These are phyloP conservation scores for Calonectria pseudoreteaudii DNA, from an alignment of 2,329 filamentous ascomycete genomes.

Conservation along the genomic window DNA sequence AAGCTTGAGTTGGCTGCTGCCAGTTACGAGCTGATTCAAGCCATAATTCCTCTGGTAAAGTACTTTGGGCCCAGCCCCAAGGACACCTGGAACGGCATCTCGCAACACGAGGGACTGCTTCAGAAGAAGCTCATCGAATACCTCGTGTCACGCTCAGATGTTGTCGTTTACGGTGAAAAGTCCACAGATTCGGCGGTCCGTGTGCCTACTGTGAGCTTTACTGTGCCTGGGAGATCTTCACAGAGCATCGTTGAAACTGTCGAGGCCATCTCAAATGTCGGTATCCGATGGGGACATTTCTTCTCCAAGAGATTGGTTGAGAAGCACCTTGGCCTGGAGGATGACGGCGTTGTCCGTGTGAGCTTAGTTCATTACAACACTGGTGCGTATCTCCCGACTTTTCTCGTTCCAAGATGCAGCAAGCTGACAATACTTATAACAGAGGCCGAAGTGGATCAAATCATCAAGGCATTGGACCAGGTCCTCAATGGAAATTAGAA, in stretches of 20 bases:
- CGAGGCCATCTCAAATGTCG: slow-evolving; percentile 68
- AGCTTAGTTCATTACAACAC: slow-evolving; percentile 3
- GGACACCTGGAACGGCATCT: neutral
- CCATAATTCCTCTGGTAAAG: neutral
- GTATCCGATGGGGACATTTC: slow-evolving; percentile 76
- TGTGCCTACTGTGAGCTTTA: neutral
- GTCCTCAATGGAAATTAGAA: neutral
- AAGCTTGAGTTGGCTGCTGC: neutral
- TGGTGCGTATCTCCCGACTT: neutral
- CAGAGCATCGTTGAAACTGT: slow-evolving; percentile 43
- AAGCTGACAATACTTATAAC: neutral
- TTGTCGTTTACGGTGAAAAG: neutral
- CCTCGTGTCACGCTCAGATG: neutral
- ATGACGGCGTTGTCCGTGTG: neutral
- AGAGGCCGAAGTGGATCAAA: neutral
- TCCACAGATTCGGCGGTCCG: neutral
- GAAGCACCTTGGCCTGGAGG: slow-evolving; percentile 67
- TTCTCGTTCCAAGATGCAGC: too few species aligned
- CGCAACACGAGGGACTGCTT: neutral
- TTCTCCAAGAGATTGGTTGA: slow-evolving; percentile 74
- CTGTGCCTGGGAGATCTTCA: neutral
- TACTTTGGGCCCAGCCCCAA: neutral
- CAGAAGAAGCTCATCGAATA: neutral
- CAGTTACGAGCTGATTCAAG: neutral
- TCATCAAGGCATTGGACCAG: neutral